A percentile compares a stretch with the other conserved stretches of the same genome.
Conservation (phyloP, 2,329 filamentous ascomycete genomes). For the Camillea tinctor region DNA sequence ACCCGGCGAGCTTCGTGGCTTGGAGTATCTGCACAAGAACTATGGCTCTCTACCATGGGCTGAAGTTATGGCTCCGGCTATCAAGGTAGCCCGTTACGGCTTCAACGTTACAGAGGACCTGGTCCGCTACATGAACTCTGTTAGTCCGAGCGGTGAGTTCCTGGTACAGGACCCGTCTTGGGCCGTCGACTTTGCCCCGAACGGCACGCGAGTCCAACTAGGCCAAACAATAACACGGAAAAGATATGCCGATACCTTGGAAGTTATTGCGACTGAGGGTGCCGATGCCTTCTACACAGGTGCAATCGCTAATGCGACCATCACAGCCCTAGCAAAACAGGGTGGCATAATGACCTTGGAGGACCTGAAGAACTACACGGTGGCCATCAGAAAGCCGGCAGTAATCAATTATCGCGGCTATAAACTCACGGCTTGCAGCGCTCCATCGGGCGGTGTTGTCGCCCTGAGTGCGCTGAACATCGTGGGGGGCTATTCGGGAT, state of each 20-base stretch:
- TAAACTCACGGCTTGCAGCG: slow-evolving; percentile 64
- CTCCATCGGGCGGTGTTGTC: slow-evolving; percentile 73
- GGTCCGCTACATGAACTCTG: slow-evolving; percentile 63
- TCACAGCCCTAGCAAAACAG: slow-evolving; percentile 59
- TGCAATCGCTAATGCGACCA: slow-evolving; percentile 35
- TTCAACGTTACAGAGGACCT: slow-evolving; percentile 69
- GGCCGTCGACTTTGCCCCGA: slow-evolving; percentile 75
- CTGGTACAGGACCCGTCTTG: slow-evolving; percentile 69
- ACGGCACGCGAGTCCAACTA: slow-evolving; percentile 33
- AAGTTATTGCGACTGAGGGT: slow-evolving; percentile 45
- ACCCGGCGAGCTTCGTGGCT: slow-evolving; percentile 69
- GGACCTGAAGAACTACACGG: slow-evolving; percentile 73
- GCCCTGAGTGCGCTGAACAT: slow-evolving; percentile 73
- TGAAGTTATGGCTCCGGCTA: slow-evolving; percentile 65
- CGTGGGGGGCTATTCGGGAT: slow-evolving; percentile 66
- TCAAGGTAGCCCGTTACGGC: slow-evolving; percentile 69
- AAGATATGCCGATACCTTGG: slow-evolving; percentile 55
- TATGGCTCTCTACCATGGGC: slow-evolving; percentile 66
- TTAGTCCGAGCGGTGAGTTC: slow-evolving; percentile 53
- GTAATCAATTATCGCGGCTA: slow-evolving; percentile 67
- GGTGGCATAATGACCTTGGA: slow-evolving; percentile 80
- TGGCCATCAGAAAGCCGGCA: slow-evolving; percentile 60
- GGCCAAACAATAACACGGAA: slow-evolving; percentile 42
- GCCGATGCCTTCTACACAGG: slow-evolving; percentile 45
- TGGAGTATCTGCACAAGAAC: slow-evolving; percentile 70